Percentiles rank a stretch among this genome's conserved stretches.
Conservation (phyloP, 257 asterid species). For the Leptodermis oblonga region DNA sequence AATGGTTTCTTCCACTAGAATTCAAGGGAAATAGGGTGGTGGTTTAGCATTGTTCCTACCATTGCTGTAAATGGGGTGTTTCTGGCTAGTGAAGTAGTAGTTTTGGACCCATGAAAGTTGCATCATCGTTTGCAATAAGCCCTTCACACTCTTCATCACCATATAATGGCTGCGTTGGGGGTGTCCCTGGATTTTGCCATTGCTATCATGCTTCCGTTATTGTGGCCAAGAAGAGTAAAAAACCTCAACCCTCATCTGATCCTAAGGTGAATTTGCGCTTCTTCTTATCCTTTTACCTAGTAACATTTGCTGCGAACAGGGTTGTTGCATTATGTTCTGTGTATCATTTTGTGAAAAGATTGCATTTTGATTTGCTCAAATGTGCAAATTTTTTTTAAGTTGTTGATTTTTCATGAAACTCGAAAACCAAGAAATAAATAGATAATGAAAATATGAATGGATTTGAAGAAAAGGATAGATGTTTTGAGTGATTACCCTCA, state of each 20-base stretch:
- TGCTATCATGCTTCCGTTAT: conserved; percentile 39
- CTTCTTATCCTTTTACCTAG: background rate
- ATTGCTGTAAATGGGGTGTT: conserved; percentile 9
- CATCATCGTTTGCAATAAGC: conserved; percentile 32
- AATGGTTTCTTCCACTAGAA: background rate
- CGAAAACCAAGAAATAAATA: background rate
- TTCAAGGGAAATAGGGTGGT: background rate
- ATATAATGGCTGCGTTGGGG: conserved; percentile 22
- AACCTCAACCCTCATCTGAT: conserved; percentile 48
- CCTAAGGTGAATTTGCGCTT: conserved; percentile 39
- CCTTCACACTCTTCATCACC: conserved; percentile 32
- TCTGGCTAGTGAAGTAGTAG: conserved; percentile 1
- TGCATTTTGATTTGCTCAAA: background rate
- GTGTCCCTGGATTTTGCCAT: conserved; percentile 7
- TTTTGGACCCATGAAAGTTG: conserved; percentile 48
- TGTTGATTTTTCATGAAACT: too few relatives aligned
- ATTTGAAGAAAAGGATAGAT: background rate
- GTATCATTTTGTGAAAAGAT: background rate
- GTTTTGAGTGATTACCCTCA: background rate
- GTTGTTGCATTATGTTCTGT: background rate
- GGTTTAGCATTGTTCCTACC: conserved; percentile 3
- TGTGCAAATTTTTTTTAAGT: background rate
- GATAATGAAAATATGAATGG: background rate
- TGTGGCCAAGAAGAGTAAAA: conserved; percentile 63
- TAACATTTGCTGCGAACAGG: background rate